These are phyloP conservation scores for Sistotremastrum suecicum DNA, from an alignment of 768 basidiomycete genomes.

Conservation along the genomic window DNA sequence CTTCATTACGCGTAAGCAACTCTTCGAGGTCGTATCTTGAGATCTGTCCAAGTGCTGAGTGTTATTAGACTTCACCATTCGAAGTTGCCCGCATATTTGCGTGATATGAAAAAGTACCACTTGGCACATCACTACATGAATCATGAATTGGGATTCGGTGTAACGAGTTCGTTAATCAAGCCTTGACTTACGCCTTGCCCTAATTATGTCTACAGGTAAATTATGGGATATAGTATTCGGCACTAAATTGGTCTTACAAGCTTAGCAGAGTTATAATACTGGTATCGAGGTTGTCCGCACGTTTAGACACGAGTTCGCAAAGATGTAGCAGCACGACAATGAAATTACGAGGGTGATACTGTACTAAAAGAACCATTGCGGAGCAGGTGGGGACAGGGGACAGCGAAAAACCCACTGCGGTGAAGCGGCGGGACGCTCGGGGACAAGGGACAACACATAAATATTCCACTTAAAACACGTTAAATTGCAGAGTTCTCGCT, in stretches of 20 bases:
- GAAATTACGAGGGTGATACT: no score
- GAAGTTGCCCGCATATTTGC: conserved; percentile 70
- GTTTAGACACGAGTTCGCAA: no score
- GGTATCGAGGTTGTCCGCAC: no score
- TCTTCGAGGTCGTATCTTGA: neutral
- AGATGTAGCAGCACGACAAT: no score
- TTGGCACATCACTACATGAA: conserved; percentile 98
- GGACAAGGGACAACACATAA: no score
- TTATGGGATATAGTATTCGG: conserved; percentile 32
- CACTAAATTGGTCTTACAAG: conserved; percentile 8
- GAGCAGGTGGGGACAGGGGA: no score
- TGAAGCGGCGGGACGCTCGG: no score
- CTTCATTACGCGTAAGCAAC: conserved; percentile 82
- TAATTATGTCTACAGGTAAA: conserved; percentile 12
- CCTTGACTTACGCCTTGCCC: neutral
- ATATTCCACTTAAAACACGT: no score
- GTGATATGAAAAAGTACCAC: conserved; percentile 94
- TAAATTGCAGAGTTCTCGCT: no score
- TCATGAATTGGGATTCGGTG: conserved; percentile 93
- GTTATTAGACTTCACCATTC: conserved; percentile 63
- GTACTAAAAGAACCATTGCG: no score
- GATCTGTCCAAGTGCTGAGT: conserved; percentile 4
- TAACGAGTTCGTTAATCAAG: conserved; percentile 52
- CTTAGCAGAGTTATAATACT: no score
- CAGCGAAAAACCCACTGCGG: no score